Evolutionary conservation across 768 basidiomycete genomes (phyloP).

Genomic region (Gelatoporia subvermispora): DNA sequence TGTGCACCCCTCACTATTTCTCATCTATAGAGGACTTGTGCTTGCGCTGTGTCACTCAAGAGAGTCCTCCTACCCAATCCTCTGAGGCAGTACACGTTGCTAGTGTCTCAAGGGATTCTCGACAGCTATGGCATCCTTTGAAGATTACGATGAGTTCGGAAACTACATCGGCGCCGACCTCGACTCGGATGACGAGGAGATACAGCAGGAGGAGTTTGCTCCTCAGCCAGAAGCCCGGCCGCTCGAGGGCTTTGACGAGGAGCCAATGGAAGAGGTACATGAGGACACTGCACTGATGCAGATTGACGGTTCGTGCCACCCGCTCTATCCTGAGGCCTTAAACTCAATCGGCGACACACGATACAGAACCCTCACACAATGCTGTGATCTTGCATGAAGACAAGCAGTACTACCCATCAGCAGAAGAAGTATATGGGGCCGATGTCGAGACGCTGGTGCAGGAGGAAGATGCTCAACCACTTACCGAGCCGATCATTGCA

Average conservation of each 20-base stretch:
- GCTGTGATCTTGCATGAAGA: constrained; percentile 92
- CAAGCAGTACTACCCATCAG: constrained; percentile 96
- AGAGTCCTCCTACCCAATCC: too few species aligned
- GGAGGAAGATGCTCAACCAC: constrained; percentile 95
- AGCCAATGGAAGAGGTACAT: constrained; percentile 42
- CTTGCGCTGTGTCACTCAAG: not conserved
- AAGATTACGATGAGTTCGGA: constrained; percentile 92
- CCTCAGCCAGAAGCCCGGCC: constrained; percentile 37
- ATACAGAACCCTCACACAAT: constrained; percentile 67
- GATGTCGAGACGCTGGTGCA: constrained; percentile 97
- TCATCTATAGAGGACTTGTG: not conserved
- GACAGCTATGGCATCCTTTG: constrained; percentile 47
- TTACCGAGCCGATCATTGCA: constrained; percentile 91
- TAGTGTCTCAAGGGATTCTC: not conserved
- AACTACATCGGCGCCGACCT: constrained; percentile 97
- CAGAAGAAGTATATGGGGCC: constrained; percentile 85
- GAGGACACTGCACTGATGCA: constrained; percentile 75
- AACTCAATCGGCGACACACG: not conserved
- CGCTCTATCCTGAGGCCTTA: not conserved
- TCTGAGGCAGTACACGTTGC: too few species aligned
- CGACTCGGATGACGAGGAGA: constrained; percentile 76
- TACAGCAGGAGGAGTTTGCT: constrained; percentile 43
- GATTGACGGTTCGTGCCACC: constrained; percentile 60
- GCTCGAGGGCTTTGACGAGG: constrained; percentile 81
- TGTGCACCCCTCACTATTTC: not conserved